Base-by-base conservation (phyloP, 257 asterid species). In the Scutellaria galericulata region DNA sequence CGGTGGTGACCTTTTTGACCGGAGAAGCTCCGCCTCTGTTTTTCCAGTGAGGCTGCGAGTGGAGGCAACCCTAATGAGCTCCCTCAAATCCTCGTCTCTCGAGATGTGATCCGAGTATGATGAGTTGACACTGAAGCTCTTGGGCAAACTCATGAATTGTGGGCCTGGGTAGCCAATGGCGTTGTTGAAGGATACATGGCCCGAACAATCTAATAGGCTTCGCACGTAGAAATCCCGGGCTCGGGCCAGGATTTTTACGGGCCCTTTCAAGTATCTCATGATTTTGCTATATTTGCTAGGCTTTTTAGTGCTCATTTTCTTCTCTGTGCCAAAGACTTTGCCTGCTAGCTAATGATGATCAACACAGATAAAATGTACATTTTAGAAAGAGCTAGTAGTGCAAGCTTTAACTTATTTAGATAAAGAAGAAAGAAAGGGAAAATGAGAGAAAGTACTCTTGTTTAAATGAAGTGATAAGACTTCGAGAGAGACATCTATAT, bases 171-270 rank as follows among this genome's bases (percentile, higher is more conserved):
- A 24, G 27, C 27, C 87, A 47, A 76, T 64, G 20, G 44, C 72
- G 47, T 71, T 46, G 12, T 71, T 79, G 64, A 75, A 44, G 18
- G 81, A n/a, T 12, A 61, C 42, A 66, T 75, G 72, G 31, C 84
- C 83, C 22, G 86, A 81, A 63, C 90, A 90, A 54, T 65, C 72
- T 7, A 71, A 24, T 11, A 83, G 9, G 83, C 82, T 73, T 7
- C 64, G 72, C 44, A 80, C 80, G 80, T 86, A 90, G 40, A 83
- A 76, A 48, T 88, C 88, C 46, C 89, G 79, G 53, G 80, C 89
- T 46, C 77, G 77, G 68, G 69, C 54, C 71, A 89, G 81, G 42
- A 79, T 22, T 42, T 70, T 79, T 0, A 75, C 27, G 3, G 92
- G 87, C 31, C 66, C 83, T 73, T 72, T 87, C 41, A 88, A 65